phyloP scores from a whole-genome alignment of 768 basidiomycete genomes.

The Chiua virens region DNA sequence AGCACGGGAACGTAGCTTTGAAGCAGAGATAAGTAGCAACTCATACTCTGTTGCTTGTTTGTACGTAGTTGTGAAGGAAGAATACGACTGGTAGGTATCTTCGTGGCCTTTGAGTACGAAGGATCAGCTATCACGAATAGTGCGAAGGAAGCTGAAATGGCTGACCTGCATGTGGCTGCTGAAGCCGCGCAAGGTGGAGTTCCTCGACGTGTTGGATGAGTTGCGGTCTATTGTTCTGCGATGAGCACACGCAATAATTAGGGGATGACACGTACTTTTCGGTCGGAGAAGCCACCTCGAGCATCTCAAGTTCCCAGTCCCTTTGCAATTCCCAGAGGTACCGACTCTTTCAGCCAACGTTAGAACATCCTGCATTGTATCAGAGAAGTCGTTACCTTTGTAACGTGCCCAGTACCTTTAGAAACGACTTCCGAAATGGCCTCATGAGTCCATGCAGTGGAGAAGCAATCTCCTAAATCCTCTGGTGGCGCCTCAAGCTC shows the following conservation, averaged over 20 bases:
- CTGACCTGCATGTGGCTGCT: constrained; percentile 75
- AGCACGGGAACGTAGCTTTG: constrained; percentile 63
- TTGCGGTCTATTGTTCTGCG: constrained; percentile 32
- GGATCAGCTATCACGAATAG: neutral
- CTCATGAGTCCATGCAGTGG: constrained; percentile 57
- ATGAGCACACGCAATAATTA: neutral
- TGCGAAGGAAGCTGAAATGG: neutral
- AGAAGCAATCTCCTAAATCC: constrained; percentile 58
- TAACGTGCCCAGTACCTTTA: constrained; percentile 61
- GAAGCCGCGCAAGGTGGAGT: constrained; percentile 64
- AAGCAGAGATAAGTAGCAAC: constrained; percentile 68
- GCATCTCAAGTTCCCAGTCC: constrained; percentile 71
- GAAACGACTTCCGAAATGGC: constrained; percentile 54
- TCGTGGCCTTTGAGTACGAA: constrained; percentile 59
- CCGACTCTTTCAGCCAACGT: constrained; percentile 51
- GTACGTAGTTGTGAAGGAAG: constrained; percentile 82
- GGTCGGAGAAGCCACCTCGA: constrained; percentile 46
- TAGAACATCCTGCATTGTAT: constrained; percentile 8
- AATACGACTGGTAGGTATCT: constrained; percentile 82
- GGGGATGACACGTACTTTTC: constrained; percentile 43
- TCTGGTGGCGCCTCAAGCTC: constrained; percentile 42
- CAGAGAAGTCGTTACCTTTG: constrained; percentile 45
- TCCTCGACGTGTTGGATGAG: constrained; percentile 54
- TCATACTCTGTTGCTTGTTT: constrained; percentile 80
- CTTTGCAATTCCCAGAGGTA: constrained; percentile 68